These are phyloP conservation scores for Calophaca sinica DNA, from an alignment of 306 rosid species.

Conservation along the genomic window DNA sequence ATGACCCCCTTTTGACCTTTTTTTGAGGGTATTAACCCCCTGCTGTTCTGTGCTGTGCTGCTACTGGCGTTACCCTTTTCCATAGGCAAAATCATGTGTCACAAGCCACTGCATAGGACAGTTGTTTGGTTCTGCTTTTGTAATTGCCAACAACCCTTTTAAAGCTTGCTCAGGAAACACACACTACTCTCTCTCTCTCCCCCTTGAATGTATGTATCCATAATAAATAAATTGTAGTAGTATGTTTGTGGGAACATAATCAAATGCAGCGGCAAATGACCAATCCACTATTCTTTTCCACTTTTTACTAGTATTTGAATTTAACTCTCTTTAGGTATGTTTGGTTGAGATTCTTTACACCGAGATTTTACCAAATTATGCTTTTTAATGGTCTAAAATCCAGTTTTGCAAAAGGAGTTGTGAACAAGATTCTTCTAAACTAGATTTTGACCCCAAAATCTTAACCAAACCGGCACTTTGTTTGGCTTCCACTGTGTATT, in stretches of 20 bases:
- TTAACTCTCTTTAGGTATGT: neutral
- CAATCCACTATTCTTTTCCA: neutral
- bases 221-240: neutral
- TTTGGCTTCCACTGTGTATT: no score
- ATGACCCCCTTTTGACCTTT: slow-evolving; percentile 59
- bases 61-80: slow-evolving; percentile 57
- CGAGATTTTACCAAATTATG: no score
- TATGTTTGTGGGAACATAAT: slow-evolving; percentile 11
- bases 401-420: no score
- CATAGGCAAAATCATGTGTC: slow-evolving; percentile 69
- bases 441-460: no score
- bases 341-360: no score
- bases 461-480: no score
- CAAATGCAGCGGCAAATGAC: slow-evolving; percentile 17
- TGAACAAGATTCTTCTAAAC: no score
- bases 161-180: slow-evolving; percentile 12
- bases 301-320: neutral
- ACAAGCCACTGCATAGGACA: slow-evolving; percentile 55
- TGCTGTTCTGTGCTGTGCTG: slow-evolving; percentile 30
- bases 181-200: slow-evolving; percentile 24
- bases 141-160: slow-evolving; percentile 53
- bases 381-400: no score
- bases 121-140: slow-evolving; percentile 53
- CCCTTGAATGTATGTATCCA: slow-evolving; percentile 16
- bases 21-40: slow-evolving; percentile 32